These are phyloP conservation scores for Xylaria sp. DNA, from an alignment of 2,329 filamentous ascomycete genomes.

Conservation along the genomic window DNA sequence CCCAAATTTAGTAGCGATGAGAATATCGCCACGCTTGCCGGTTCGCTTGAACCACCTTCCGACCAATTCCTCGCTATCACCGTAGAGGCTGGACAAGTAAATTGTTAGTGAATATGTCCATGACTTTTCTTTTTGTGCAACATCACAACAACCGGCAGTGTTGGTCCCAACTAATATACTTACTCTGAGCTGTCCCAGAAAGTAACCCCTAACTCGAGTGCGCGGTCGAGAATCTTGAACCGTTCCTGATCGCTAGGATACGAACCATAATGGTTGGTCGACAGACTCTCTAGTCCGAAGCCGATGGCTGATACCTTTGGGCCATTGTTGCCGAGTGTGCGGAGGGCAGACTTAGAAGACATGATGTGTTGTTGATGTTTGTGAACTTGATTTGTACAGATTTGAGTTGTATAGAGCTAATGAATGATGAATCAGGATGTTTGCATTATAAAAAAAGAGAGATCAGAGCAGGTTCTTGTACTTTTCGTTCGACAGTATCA, in stretches of 20 bases:
- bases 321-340: constrained; percentile 9
- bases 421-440: background rate
- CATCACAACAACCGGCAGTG: background rate
- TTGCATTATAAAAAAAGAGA: background rate
- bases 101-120: background rate
- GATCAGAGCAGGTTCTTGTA: background rate
- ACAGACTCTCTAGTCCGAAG: constrained; percentile 42
- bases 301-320: constrained; percentile 38
- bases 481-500: background rate
- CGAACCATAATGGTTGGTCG: constrained; percentile 32
- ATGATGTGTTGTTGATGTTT: constrained; percentile 1
- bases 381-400: background rate
- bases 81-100: constrained; percentile 46
- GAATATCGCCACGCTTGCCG: constrained; percentile 51
- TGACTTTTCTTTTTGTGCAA: background rate
- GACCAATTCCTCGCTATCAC: constrained; percentile 56
- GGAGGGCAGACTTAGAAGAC: background rate
- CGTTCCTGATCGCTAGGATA: constrained; percentile 53
- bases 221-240: constrained; percentile 57
- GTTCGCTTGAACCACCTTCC: constrained; percentile 57
- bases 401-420: background rate
- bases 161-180: background rate
- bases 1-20: constrained; percentile 54
- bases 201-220: constrained; percentile 54
- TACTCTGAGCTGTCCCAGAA: constrained; percentile 55